Evolutionary conservation across 768 basidiomycete genomes (phyloP).

Genomic region (Phylloporus sp.): DNA sequence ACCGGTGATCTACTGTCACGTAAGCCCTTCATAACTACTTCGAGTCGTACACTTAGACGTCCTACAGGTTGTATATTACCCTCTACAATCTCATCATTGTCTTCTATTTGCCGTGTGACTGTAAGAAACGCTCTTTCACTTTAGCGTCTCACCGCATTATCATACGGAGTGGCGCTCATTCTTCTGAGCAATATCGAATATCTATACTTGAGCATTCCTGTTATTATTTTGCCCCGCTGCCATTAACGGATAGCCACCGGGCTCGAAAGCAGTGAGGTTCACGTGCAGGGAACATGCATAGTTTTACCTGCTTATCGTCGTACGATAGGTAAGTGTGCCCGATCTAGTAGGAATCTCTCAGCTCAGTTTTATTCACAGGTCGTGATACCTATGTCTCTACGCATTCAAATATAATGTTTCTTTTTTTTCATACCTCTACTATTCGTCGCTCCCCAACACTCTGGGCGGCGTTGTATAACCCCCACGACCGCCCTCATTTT

Average conservation of each 20-base stretch:
- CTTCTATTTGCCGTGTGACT: conserved; percentile 8
- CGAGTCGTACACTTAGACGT: conserved; percentile 12
- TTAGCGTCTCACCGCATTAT: conserved; percentile 67
- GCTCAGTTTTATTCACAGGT: conserved; percentile 2
- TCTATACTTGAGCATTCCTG: conserved; percentile 29
- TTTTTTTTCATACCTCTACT: not conserved
- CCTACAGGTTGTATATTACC: conserved; percentile 33
- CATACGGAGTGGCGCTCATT: conserved; percentile 77
- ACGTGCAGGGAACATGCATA: conserved; percentile 44
- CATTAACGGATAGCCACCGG: conserved; percentile 22
- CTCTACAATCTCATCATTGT: conserved; percentile 29
- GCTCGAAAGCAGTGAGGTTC: conserved; percentile 43
- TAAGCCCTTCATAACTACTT: conserved; percentile 34
- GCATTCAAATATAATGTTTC: conserved; percentile 2
- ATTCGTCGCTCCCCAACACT: conserved; percentile 84
- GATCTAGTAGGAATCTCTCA: not conserved
- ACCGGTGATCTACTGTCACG: conserved; percentile 34
- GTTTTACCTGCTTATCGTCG: not conserved
- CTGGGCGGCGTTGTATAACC: conserved; percentile 71
- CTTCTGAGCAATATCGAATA: conserved; percentile 67
- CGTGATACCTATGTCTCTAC: not conserved
- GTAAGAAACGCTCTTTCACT: conserved; percentile 65
- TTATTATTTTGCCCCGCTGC: conserved; percentile 40
- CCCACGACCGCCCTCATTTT: conserved; percentile 95
- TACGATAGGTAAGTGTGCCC: conserved; percentile 16